phyloP scores from a whole-genome alignment of 2,329 filamentous ascomycete genomes.

The Raffaelea deltoideospora region DNA sequence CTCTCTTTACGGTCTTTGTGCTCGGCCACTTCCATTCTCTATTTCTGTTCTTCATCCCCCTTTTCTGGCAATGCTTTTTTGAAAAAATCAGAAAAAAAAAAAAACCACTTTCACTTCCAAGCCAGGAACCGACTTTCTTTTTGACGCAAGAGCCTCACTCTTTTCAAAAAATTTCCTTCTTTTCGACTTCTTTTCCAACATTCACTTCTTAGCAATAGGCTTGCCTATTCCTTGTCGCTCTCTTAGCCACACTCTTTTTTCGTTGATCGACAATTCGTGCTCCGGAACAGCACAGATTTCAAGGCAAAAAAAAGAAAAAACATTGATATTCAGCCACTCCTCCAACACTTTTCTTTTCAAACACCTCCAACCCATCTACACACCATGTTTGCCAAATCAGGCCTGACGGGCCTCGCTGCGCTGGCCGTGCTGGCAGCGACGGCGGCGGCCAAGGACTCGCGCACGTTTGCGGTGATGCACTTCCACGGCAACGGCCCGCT shows the following conservation, averaged over 20 bases:
- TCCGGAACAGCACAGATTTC: not conserved
- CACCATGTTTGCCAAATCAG: constrained; percentile 3
- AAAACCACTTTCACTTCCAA: no score
- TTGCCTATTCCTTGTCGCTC: not conserved
- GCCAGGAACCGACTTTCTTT: no score
- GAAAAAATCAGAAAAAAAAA: no score
- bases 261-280: not conserved
- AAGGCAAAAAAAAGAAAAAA: no score
- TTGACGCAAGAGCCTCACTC: no score
- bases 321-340: no score
- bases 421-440: constrained; percentile 21
- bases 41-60: not conserved
- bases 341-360: not conserved
- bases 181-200: no score
- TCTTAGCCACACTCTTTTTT: not conserved
- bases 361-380: no score
- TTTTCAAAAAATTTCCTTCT: no score
- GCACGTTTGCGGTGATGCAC: constrained; percentile 53
- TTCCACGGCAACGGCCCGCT: constrained; percentile 53
- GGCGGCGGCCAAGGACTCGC: constrained; percentile 24
- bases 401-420: no score
- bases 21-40: not conserved
- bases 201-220: not conserved
- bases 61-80: not conserved
- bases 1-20: not conserved